Conservation (phyloP, 306 rosid species). For the Fagus crenata region DNA sequence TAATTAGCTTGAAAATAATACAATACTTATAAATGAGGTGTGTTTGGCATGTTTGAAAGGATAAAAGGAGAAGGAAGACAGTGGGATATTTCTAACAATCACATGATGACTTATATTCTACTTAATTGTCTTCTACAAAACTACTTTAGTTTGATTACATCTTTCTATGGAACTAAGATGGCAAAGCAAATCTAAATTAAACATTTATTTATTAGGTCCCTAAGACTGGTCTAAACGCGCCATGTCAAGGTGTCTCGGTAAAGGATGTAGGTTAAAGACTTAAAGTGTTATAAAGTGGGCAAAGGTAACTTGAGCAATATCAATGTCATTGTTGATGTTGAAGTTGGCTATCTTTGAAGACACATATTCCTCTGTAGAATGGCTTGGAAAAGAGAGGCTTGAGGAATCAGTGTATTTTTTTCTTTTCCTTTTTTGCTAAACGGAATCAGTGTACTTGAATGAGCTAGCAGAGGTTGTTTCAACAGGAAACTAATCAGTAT, state of each 20-base stretch:
- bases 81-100: too few species aligned
- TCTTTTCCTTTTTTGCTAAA: too few species aligned
- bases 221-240: constrained; percentile 75
- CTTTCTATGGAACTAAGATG: neutral
- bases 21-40: too few species aligned
- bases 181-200: neutral
- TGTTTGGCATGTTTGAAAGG: neutral
- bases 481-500: constrained; percentile 49
- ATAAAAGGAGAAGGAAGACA: too few species aligned
- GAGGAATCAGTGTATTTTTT: constrained; percentile 52
- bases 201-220: constrained; percentile 57
- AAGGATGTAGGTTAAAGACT: constrained; percentile 86
- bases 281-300: constrained; percentile 79
- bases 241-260: constrained; percentile 86
- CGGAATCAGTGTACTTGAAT: constrained; percentile 83
- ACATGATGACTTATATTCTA: neutral
- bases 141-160: neutral
- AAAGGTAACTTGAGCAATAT: constrained; percentile 48
- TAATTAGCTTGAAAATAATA: too few species aligned
- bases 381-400: constrained; percentile 92
- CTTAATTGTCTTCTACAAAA: neutral
- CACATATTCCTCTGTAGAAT: constrained; percentile 50
- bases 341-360: neutral
- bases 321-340: constrained; percentile 14
- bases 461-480: constrained; percentile 85